phyloP scores from a whole-genome alignment of 805 yeast genomes.

The Ascoidea asiatica region DNA sequence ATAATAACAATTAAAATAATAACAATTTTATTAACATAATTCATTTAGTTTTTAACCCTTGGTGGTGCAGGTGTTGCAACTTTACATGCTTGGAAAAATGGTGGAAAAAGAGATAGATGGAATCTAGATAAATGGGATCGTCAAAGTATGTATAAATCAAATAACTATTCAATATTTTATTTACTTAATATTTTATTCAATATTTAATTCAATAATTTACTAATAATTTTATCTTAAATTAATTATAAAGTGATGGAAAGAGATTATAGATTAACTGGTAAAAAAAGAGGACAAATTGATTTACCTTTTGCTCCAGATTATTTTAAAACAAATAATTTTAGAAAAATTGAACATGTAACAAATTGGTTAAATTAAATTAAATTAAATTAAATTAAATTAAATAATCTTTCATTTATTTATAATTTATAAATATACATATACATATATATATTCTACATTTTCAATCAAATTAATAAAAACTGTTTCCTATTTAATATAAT shows the following conservation, averaged over 20 bases:
- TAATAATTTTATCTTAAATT: conserved; percentile 4
- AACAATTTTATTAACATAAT: not conserved
- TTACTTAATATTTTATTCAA: conserved; percentile 4
- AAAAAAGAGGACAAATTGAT: conserved; percentile 52
- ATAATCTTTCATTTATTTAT: not conserved
- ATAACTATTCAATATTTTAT: conserved; percentile 5
- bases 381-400: not conserved
- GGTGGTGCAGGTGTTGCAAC: conserved; percentile 39
- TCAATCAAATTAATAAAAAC: not conserved
- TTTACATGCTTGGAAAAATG: conserved; percentile 30
- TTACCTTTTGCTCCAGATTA: conserved; percentile 61
- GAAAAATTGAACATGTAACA: conserved; percentile 16
- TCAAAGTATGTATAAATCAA: conserved; percentile 19
- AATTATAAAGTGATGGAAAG: conserved; percentile 39
- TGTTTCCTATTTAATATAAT: not conserved
- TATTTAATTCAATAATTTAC: conserved; percentile 5
- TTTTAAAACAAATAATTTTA: conserved; percentile 56
- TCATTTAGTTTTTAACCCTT: conserved; percentile 27
- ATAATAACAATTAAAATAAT: too few relatives aligned
- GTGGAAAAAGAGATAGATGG: conserved; percentile 38
- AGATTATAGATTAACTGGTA: conserved; percentile 68
- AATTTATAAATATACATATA: not conserved
- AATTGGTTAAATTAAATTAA: conserved; percentile 14
- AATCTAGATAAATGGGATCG: conserved; percentile 41
- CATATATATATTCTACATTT: not conserved